Evolutionary conservation across 1,139 yeast species (phyloP), one percentile per base, ranked within the genome.

Genomic region (Suhomyces kunorum): DNA sequence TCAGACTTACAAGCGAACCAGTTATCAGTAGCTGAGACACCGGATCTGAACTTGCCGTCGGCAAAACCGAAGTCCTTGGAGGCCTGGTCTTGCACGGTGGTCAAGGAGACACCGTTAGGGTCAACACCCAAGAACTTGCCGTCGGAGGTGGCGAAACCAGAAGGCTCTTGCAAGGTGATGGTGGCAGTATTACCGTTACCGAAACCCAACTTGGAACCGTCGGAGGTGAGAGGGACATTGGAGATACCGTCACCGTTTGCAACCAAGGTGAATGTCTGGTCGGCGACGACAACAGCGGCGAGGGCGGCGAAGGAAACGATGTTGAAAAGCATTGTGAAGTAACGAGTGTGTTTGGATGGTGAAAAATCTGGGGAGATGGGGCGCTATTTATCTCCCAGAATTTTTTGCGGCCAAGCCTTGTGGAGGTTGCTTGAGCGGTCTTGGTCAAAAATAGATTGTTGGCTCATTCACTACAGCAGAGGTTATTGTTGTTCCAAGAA

Each of bases 221-320:
- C 43, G 23, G 44, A 39, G 29, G 55, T 48, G 26, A 65, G 66
- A 5, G 58, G 50, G 20, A 52, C 43, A 41, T 56, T 43, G 22
- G 12, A 7, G 44, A 63, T 44, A 27, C 48, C 47, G 18, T 44
- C 54, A 47, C 68, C 69, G 23, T 39, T 27, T 28, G 69, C 69
- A 34, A 56, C 47, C 43, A 63, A 58, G 28, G 49, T 36, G 53
- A 63, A 53, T 36, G 55, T 44, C 45, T 60, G 59, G 56, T 65
- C 70, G 32, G 68, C 71, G 16, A 50, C 47, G 45, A 56, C 63
- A 39, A 45, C 37, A 20, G 67, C 45, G 35, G 64, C 66, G 38
- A 64, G 48, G 23, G 66, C 44, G 31, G 59, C 48, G 41, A 63
- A 51, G 38, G 63, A 53, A 28, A 56, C 42, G 23, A 54, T 36